Evolutionary conservation across 306 rosid species (phyloP), one percentile per base, ranked within the genome.

Genomic region (Rosa lucieae): DNA sequence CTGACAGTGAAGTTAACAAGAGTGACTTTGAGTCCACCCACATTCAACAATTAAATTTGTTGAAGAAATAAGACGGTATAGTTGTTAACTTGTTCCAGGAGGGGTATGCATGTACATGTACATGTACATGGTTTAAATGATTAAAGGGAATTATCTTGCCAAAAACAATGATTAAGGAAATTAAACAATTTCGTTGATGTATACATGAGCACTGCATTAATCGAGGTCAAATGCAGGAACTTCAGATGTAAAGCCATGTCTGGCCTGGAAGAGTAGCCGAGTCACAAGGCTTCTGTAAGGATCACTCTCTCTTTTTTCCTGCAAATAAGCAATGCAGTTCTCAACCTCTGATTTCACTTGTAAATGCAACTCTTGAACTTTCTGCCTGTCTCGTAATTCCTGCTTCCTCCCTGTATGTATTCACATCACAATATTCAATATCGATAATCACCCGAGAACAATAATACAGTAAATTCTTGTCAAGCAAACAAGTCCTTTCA

Each of bases 181-280:
- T 47, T 47, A 12, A 47, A 47, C 52, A 47, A 14, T 47, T 10
- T 47, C 52, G 1, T 2, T 47, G 52, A 47, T 47, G 5, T 11
- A 11, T 11, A 51, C 6, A 15, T 51, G 20, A 51, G 20, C 20
- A 51, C 10, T 10, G 35, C 44, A 63, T 63, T 6, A 29, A 63
- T 32, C 69, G 40, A 92, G 76, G 77, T 94, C 89, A 82, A 94
- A 94, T 11, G 93, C 80, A n/a, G 99, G 99, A 79, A 94, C 81
- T 72, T 91, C 89, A 23, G 90, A 82, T 5, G 83, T 26, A 46
- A 76, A 83, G 44, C 94, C 95, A 82, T 87, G 89, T 1, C 79
- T 79, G 46, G 86, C 87, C 61, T 92, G 95, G 85, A 89, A 91
- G 72, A 81, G 55, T 17, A 87, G 70, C 26, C 97, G 91, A 78